Evolutionary conservation across 2,329 filamentous ascomycete species (phyloP).

Genomic region (Pseudophaeomoniella oleicola): DNA sequence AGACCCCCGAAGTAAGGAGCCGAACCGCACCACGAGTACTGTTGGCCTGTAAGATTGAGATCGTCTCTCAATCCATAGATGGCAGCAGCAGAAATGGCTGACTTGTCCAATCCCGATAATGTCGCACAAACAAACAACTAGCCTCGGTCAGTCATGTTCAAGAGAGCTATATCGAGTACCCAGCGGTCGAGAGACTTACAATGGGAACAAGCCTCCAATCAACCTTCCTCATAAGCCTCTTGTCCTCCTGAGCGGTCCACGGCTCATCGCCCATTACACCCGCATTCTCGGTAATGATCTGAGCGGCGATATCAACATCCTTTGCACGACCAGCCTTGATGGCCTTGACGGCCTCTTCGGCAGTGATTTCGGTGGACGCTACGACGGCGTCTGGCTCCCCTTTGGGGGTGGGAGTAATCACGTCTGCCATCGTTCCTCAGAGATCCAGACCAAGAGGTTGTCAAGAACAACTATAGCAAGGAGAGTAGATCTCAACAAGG

Average conservation of each 20-base stretch:
- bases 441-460: too few relatives aligned
- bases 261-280: conserved; percentile 6
- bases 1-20: conserved; percentile 13
- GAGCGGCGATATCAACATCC: conserved; percentile 14
- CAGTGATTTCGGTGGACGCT: conserved; percentile 1
- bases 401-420: too few relatives aligned
- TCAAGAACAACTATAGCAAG: too few relatives aligned
- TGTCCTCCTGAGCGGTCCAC: conserved; percentile 9
- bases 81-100: conserved; percentile 14
- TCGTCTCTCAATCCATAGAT: conserved; percentile 12
- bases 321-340: conserved; percentile 13
- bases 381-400: not conserved
- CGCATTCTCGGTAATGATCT: conserved; percentile 13
- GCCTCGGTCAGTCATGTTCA: not conserved
- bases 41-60: conserved; percentile 9
- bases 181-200: conserved; percentile 3
- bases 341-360: conserved; percentile 11
- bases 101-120: conserved; percentile 16
- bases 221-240: conserved; percentile 6
- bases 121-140: conserved; percentile 8
- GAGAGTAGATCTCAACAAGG: too few relatives aligned
- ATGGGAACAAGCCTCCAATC: conserved; percentile 10
- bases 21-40: conserved; percentile 14
- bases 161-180: not conserved
- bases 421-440: too few relatives aligned